Base-by-base conservation (phyloP, 495 filamentous ascomycete species). In the Xylaria telfairii region DNA sequence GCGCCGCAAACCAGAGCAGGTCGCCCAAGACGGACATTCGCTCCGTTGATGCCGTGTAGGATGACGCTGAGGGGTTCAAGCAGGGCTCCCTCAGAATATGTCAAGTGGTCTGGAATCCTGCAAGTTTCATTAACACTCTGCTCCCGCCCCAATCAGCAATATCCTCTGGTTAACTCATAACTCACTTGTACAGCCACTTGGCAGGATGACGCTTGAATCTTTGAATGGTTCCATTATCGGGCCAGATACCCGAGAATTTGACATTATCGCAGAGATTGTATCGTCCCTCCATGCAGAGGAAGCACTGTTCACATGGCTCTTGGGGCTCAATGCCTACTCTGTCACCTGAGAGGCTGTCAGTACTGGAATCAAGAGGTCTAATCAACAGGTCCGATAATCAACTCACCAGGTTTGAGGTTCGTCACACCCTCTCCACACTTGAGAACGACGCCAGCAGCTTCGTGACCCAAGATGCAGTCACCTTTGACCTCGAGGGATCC, bases 171-270 rank as follows among this genome's bases (percentile, higher is more conserved):
- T 9, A 60, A 10, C 74, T 74, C 73, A 80, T 9, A 60, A 10
- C 74, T 74, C 73, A 80, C 81, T 85, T 85, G 76, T 86, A 82
- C 13, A 82, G 70, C 76, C 78, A 85, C 68, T 79, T 82, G 21
- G 84, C 88, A 4, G 88, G 85, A 82, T 83, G 88, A 39, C 85
- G 79, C 70, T 89, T 88, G 77, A 85, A 91, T 71, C 88, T 79
- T 68, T 88, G 87, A 15, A 90, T 82, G 0, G 87, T 86, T 5
- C 88, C 89, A 59, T 83, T 77, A 67, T 87, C 83, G 2, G 89
- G 89, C 74, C 87, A 89, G 24, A 89, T 87, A 13, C 88, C 87
- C 1, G 87, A 84, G 71, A 87, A 87, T 54, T 79, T 75, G 4
- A 86, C 81, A 44, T 81, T 74, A 65, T 83, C 80, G 70, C 85